These are phyloP conservation scores for Trichoderma guizhouense DNA, from an alignment of 2,329 filamentous ascomycete genomes.

Conservation along the genomic window DNA sequence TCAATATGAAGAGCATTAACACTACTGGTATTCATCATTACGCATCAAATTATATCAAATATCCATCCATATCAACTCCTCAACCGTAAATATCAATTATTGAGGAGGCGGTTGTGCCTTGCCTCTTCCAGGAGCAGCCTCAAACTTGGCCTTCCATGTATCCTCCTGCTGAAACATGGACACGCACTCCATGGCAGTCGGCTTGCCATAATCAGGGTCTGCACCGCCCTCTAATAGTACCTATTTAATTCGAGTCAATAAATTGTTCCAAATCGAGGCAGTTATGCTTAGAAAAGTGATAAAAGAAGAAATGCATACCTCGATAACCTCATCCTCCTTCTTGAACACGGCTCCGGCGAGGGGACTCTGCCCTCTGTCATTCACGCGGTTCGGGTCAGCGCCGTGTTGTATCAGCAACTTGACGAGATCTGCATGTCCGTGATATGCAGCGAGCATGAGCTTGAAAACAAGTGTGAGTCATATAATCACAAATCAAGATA, in stretches of 20 bases:
- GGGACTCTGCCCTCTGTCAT: conserved; percentile 65
- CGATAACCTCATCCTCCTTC: conserved; percentile 61
- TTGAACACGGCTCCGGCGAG: conserved; percentile 73
- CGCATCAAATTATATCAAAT: neutral
- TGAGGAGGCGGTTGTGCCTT: conserved; percentile 32
- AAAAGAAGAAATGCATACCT: conserved; percentile 34
- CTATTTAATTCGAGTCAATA: conserved; percentile 25
- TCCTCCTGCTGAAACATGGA: conserved; percentile 52
- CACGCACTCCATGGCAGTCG: conserved; percentile 48
- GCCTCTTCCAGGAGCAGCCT: conserved; percentile 46
- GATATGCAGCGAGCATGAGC: conserved; percentile 71
- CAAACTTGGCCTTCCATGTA: conserved; percentile 49
- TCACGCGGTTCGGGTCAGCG: conserved; percentile 65
- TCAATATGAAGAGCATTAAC: neutral
- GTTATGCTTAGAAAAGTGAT: neutral
- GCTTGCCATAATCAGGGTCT: conserved; percentile 51
- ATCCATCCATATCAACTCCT: neutral
- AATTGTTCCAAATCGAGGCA: neutral
- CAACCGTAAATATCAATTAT: neutral
- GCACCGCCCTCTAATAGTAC: conserved; percentile 50
- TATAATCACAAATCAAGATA: neutral
- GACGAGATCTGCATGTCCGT: conserved; percentile 61
- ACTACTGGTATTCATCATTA: neutral
- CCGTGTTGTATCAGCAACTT: conserved; percentile 58
- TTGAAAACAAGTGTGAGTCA: conserved; percentile 25